Evolutionary conservation across 768 basidiomycete species (phyloP).

Genomic region (Daedaleopsis nitida): DNA sequence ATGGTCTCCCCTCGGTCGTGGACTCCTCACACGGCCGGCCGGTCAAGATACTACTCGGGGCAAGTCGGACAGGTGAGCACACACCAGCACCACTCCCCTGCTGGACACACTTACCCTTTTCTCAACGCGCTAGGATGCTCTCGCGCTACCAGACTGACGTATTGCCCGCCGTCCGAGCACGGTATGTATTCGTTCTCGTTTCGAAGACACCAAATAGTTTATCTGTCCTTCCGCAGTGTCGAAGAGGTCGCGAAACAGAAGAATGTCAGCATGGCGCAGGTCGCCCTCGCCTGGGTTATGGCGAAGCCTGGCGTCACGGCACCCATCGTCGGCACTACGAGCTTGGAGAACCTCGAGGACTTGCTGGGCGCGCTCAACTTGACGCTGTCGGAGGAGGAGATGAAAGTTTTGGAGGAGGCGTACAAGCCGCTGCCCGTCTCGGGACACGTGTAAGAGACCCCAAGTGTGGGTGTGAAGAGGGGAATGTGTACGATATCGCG

Average conservation of each 20-base stretch:
- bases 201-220: background rate
- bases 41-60: conserved; percentile 26
- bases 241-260: conserved; percentile 44
- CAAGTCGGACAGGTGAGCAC: conserved; percentile 24
- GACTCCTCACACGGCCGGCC: conserved; percentile 32
- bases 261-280: conserved; percentile 38
- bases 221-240: conserved; percentile 22
- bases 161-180: too few relatives aligned
- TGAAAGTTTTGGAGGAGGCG: conserved; percentile 40
- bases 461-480: background rate
- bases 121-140: background rate
- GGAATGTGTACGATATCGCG: too few relatives aligned
- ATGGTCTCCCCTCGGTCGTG: conserved; percentile 41
- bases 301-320: conserved; percentile 28
- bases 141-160: background rate
- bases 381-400: conserved; percentile 41
- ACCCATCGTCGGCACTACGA: conserved; percentile 35
- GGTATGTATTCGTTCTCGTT: too few relatives aligned
- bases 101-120: background rate
- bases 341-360: conserved; percentile 39
- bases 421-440: conserved; percentile 49
- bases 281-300: conserved; percentile 38
- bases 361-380: conserved; percentile 41
- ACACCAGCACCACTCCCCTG: background rate
- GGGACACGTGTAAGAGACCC: conserved; percentile 38